phyloP scores from a whole-genome alignment of 352 stramenopile genomes.

The Plasmopara viticola region DNA sequence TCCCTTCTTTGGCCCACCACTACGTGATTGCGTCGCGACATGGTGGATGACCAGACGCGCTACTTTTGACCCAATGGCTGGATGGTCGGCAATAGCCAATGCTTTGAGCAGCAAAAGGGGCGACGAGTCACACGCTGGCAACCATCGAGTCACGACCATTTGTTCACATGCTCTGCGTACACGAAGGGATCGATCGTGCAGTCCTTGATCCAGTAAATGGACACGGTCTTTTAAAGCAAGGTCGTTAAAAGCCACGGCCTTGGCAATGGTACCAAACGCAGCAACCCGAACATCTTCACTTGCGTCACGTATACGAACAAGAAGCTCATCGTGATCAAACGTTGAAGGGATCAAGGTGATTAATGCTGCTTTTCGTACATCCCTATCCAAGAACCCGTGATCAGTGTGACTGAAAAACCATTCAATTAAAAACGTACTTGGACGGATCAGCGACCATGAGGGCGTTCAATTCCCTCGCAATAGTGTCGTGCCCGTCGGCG shows the following conservation, averaged over 20 bases:
- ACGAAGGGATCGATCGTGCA: slow-evolving; percentile 53
- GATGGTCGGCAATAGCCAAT: slow-evolving; percentile 60
- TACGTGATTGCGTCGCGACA: slow-evolving; percentile 32
- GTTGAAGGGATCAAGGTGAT: slow-evolving; percentile 41
- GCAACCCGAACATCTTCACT: slow-evolving; percentile 60
- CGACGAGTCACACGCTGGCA: slow-evolving; percentile 45
- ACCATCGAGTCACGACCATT: slow-evolving; percentile 69
- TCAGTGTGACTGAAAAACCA: not conserved
- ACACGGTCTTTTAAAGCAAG: slow-evolving; percentile 61
- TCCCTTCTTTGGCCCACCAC: slow-evolving; percentile 26
- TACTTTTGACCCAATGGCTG: slow-evolving; percentile 41
- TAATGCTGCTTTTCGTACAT: slow-evolving; percentile 61
- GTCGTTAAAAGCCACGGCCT: slow-evolving; percentile 36
- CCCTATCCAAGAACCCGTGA: slow-evolving; percentile 24
- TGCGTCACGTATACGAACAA: slow-evolving; percentile 72
- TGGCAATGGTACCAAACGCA: slow-evolving; percentile 50
- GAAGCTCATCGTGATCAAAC: slow-evolving; percentile 41
- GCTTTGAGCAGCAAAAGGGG: slow-evolving; percentile 48
- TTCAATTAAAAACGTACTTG: slow-evolving; percentile 37
- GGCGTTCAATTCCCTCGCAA: slow-evolving; percentile 41
- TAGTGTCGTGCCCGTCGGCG: slow-evolving; percentile 30
- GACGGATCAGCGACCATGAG: slow-evolving; percentile 64
- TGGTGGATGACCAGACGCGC: slow-evolving; percentile 44
- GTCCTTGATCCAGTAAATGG: slow-evolving; percentile 65
- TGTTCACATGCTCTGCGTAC: slow-evolving; percentile 55